These are phyloP conservation scores for Leptographium galeiforme DNA, from an alignment of 2,329 filamentous ascomycete genomes.

Conservation along the genomic window DNA sequence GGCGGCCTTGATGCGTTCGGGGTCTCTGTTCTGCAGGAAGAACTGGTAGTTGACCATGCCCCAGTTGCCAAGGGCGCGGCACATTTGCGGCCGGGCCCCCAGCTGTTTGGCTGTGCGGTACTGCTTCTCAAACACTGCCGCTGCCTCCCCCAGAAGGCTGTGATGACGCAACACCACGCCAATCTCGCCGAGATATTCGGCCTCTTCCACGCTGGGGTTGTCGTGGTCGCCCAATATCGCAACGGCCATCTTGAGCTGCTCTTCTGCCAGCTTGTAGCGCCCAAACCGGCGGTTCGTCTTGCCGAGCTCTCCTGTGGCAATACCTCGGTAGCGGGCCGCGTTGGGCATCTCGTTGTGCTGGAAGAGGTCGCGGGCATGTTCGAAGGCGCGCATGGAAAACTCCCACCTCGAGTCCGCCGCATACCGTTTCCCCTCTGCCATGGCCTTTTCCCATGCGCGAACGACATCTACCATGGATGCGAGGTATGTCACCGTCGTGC, in stretches of 20 bases:
- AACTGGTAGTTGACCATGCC: slow-evolving; percentile 24
- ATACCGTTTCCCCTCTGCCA: slow-evolving; percentile 10
- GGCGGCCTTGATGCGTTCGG: neutral
- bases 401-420: slow-evolving; percentile 12
- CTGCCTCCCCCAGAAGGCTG: slow-evolving; percentile 16
- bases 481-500: slow-evolving; percentile 10
- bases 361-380: slow-evolving; percentile 14
- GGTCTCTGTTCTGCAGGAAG: slow-evolving; percentile 3
- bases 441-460: slow-evolving; percentile 11
- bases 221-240: slow-evolving; percentile 4
- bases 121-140: slow-evolving; percentile 15
- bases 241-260: slow-evolving; percentile 13
- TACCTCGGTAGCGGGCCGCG: slow-evolving; percentile 8
- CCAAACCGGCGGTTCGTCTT: slow-evolving; percentile 18
- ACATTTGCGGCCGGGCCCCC: slow-evolving; percentile 11
- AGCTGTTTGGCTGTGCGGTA: slow-evolving; percentile 17
- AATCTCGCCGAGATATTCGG: slow-evolving; percentile 18
- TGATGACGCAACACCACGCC: slow-evolving; percentile 20
- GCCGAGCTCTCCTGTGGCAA: slow-evolving; percentile 16
- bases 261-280: slow-evolving; percentile 15
- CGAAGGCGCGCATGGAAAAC: slow-evolving; percentile 12
- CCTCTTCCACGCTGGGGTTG: slow-evolving; percentile 5
- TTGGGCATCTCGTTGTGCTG: slow-evolving; percentile 6
- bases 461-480: slow-evolving; percentile 11
- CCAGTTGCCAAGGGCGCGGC: slow-evolving; percentile 22